Percentiles rank a stretch among this genome's conserved stretches.
Evolutionary conservation across 2,329 filamentous ascomycete genomes (phyloP).

Genomic region (Pseudocercospora cruenta): DNA sequence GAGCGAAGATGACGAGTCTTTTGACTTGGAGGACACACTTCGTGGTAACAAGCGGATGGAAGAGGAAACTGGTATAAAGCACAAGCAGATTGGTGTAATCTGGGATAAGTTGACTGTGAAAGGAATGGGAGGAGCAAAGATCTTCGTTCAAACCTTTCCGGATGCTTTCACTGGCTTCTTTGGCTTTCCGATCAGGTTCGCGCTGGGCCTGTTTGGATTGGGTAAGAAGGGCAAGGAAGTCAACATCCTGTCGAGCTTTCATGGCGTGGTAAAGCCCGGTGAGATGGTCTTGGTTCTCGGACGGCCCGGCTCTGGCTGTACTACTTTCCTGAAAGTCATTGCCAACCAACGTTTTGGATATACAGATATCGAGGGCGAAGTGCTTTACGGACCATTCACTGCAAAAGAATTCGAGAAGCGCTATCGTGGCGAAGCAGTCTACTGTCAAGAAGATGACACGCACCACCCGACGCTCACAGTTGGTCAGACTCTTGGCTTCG

Average conservation of each 20-base stretch:
- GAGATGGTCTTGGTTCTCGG: conserved; percentile 89
- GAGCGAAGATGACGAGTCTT: conserved; percentile 60
- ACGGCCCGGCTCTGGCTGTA: conserved; percentile 67
- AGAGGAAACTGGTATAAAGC: conserved; percentile 75
- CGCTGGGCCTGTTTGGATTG: conserved; percentile 64
- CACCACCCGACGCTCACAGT: conserved; percentile 86
- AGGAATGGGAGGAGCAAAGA: conserved; percentile 63
- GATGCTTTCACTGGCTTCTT: conserved; percentile 69
- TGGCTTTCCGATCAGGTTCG: conserved; percentile 68
- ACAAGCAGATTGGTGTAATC: conserved; percentile 68
- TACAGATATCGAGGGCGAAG: conserved; percentile 68
- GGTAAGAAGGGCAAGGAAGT: conserved; percentile 71
- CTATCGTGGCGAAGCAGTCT: conserved; percentile 81
- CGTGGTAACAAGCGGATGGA: conserved; percentile 73
- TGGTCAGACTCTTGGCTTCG: conserved; percentile 83
- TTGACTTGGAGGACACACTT: conserved; percentile 75
- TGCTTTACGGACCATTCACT: conserved; percentile 67
- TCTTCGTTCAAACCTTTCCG: conserved; percentile 62
- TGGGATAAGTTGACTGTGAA: conserved; percentile 68
- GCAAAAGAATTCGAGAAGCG: conserved; percentile 65
- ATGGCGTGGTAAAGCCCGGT: conserved; percentile 69
- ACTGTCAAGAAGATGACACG: conserved; percentile 84
- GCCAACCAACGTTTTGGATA: conserved; percentile 62
- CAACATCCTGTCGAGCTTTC: conserved; percentile 73
- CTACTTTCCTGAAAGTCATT: conserved; percentile 59